phyloP scores from a whole-genome alignment of 148 eudicot species.

The Chenopodium suecicum region DNA sequence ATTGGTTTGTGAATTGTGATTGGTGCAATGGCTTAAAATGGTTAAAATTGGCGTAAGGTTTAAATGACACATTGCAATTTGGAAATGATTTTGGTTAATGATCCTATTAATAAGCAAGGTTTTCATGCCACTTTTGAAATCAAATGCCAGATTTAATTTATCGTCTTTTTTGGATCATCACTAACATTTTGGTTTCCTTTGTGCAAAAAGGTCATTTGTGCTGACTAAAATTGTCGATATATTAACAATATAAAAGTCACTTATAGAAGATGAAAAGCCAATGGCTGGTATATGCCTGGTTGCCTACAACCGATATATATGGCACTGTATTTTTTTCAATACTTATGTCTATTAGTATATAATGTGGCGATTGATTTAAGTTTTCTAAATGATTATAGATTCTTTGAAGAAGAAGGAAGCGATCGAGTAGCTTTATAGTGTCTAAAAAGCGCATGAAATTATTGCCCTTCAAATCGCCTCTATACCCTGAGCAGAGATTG shows the following conservation, averaged over 20 bases:
- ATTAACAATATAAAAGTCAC: slow-evolving; percentile 74
- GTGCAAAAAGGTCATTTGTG: slow-evolving; percentile 67
- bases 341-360: background rate
- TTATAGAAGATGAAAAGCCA: slow-evolving; percentile 31
- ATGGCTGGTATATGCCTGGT: slow-evolving; percentile 41
- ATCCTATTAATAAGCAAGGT: too few relatives aligned
- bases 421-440: slow-evolving; percentile 38
- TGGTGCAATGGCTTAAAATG: background rate
- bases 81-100: too few relatives aligned
- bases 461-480: slow-evolving; percentile 69
- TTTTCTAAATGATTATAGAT: slow-evolving; percentile 32
- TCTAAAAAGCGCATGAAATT: slow-evolving; percentile 80
- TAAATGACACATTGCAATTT: too few relatives aligned
- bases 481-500: slow-evolving; percentile 60
- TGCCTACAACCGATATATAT: background rate
- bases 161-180: too few relatives aligned
- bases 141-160: too few relatives aligned
- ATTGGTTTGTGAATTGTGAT: background rate
- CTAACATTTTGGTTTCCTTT: background rate
- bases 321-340: background rate
- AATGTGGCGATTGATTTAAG: slow-evolving; percentile 2
- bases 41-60: background rate
- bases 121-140: too few relatives aligned
- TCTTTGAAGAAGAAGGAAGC: slow-evolving; percentile 51
- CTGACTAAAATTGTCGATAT: slow-evolving; percentile 93